Conservation (phyloP, 2,329 filamentous ascomycete species). For the Hortaea werneckii region DNA sequence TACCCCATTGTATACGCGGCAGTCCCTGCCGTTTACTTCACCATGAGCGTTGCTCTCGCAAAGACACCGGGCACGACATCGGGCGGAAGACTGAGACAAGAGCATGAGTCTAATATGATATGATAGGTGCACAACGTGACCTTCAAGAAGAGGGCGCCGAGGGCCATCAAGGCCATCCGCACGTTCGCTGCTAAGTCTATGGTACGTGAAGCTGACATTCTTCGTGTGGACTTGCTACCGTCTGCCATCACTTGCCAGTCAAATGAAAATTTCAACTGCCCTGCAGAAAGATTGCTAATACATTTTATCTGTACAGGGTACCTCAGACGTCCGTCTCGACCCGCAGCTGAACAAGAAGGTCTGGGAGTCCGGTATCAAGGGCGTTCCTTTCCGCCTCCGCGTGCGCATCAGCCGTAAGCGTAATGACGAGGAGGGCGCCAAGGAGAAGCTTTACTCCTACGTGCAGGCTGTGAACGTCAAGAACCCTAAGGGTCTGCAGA, state of each 20-base stretch:
- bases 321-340: conserved; percentile 93
- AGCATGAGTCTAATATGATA: conserved; percentile 26
- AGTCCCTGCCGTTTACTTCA: too few species aligned
- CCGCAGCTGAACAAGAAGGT: conserved; percentile 99
- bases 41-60: too few species aligned
- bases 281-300: conserved; percentile 1
- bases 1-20: too few species aligned
- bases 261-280: not conserved
- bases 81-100: conserved; percentile 57
- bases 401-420: conserved; percentile 98
- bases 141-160: conserved; percentile 99
- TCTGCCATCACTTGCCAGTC: too few species aligned
- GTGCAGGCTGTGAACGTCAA: conserved; percentile 99
- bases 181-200: conserved; percentile 86
- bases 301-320: conserved; percentile 54
- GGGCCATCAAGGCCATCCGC: conserved; percentile 99
- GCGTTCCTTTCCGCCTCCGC: conserved; percentile 91
- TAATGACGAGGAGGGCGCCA: conserved; percentile 99
- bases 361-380: conserved; percentile 99
- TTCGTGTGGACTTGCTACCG: not conserved
- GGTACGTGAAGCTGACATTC: conserved; percentile 52
- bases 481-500: conserved; percentile 96
- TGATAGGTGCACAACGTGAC: conserved; percentile 83
- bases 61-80: conserved; percentile 29
- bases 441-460: conserved; percentile 99